Evolutionary conservation across 495 filamentous ascomycete species (phyloP).

Genomic region (Hypoxylon cercidicola): DNA sequence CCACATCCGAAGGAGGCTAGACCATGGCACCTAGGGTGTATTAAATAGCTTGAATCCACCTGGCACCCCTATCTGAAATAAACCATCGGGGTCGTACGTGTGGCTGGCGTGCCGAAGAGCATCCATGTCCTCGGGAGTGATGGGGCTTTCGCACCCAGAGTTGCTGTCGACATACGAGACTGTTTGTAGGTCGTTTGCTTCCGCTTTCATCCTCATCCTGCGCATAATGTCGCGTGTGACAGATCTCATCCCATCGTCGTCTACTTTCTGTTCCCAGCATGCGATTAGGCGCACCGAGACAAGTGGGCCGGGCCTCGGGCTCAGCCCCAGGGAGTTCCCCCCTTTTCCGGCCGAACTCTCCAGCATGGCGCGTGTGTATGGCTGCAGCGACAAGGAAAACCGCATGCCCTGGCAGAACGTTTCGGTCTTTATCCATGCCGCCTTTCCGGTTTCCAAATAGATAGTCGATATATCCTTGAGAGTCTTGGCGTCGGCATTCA

Average conservation of each 20-base stretch:
- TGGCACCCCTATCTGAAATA: conserved; percentile 46
- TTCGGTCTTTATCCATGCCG: neutral
- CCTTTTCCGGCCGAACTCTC: neutral
- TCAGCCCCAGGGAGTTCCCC: neutral
- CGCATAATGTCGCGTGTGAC: neutral
- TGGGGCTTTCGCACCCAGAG: too few relatives aligned
- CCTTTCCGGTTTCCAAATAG: neutral
- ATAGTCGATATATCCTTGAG: neutral
- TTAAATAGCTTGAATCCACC: conserved; percentile 44
- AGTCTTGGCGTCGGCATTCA: neutral
- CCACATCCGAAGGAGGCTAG: too few relatives aligned
- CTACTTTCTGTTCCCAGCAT: neutral
- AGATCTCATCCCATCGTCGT: neutral
- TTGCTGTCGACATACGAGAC: neutral
- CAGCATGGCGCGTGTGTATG: neutral
- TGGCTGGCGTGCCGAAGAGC: conserved; percentile 33
- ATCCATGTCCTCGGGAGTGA: neutral
- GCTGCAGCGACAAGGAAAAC: neutral
- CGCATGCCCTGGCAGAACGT: neutral
- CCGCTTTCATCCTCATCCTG: neutral
- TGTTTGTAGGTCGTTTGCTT: neutral
- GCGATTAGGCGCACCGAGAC: neutral
- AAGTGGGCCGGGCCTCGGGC: neutral
- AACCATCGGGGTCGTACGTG: conserved; percentile 48
- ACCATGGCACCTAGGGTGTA: too few relatives aligned